Base-by-base conservation (phyloP, 73 alveolate species). In the Paramecium biaurelia region DNA sequence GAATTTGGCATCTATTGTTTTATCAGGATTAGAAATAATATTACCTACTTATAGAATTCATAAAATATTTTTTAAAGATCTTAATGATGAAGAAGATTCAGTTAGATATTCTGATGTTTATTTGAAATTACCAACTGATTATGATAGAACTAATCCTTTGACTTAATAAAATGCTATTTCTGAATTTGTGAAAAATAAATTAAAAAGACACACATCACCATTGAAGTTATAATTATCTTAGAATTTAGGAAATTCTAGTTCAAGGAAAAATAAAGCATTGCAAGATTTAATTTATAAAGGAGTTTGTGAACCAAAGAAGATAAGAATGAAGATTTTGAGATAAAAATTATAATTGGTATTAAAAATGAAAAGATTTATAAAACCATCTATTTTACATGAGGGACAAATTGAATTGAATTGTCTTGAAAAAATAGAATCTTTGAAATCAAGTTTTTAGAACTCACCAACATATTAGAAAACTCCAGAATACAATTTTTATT, bases 131-230 rank as follows among this genome's bases (percentile, higher is more conserved):
- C 87, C 59, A 4, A 74, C 56, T 74, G 87, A 74, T 41, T 74
- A 74, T 74, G 87, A 74, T 74, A 74, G 87, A 41, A 37, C 59
- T 1, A 74, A 74, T 74, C 87, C 87, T 3, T 10, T 74, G 38
- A 74, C 87, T 30, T 21, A 37, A 37, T n/a, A 74, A 34, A 34
- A 74, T 21, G 87, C 87, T 4, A 28, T 37, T 12, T 30, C 45
- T 1, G 45, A 63, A 12, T 63, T 63, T 63, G 41, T 63, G 15
- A 63, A 12, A 63, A 74, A 74, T 30, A 63, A 63, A 14, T 5
- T 63, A 26, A 63, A 32, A 24, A 63, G 26, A 32, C 9, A 32
- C 1, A 5, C 49, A 63, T 32, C 84, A 9, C 30, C 84, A 11
- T 53, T 32, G 10, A 63, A 30, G 26, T 12, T 63, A n/a, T 11